A percentile compares a stretch with the other conserved stretches of the same genome.
These are phyloP conservation scores for Hanseniaspora mollemarum DNA, from an alignment of 805 yeast genomes.

Conservation along the genomic window DNA sequence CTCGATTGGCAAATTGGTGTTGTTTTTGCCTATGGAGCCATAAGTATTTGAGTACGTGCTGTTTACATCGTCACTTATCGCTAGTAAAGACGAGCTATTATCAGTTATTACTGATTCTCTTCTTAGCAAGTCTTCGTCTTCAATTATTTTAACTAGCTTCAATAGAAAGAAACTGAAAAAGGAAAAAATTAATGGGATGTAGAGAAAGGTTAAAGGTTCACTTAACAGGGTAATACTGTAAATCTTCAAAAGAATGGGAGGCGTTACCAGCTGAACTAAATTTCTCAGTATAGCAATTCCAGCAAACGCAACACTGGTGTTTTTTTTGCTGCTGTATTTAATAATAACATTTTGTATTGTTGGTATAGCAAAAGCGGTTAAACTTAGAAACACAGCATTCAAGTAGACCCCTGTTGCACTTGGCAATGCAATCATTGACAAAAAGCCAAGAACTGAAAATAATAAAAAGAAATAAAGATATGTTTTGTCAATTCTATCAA, in stretches of 20 bases:
- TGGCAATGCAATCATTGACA: conserved; percentile 26
- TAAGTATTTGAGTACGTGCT: too few species aligned
- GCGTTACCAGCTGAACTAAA: conserved; percentile 37
- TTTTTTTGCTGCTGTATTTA: conserved; percentile 48
- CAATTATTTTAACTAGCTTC: conserved; percentile 20
- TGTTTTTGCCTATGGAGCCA: neutral
- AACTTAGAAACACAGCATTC: conserved; percentile 33
- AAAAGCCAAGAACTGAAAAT: conserved; percentile 33
- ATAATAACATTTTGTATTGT: conserved; percentile 47
- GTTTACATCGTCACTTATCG: too few species aligned
- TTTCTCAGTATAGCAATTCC: conserved; percentile 53
- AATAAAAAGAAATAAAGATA: conserved; percentile 29
- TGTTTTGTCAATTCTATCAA: conserved; percentile 44
- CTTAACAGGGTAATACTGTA: conserved; percentile 36
- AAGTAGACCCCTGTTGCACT: conserved; percentile 23
- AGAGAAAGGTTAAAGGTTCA: conserved; percentile 33
- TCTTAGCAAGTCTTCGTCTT: conserved; percentile 19
- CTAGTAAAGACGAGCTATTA: too few species aligned
- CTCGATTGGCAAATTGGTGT: neutral
- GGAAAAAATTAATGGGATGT: conserved; percentile 23
- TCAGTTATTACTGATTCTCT: conserved; percentile 21
- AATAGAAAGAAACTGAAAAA: conserved; percentile 19
- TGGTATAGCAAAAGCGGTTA: conserved; percentile 47
- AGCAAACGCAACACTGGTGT: conserved; percentile 62
- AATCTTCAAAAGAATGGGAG: conserved; percentile 39